phyloP scores from a whole-genome alignment of 192 early-diverging fungal genomes.

The Coemansia asiatica region DNA sequence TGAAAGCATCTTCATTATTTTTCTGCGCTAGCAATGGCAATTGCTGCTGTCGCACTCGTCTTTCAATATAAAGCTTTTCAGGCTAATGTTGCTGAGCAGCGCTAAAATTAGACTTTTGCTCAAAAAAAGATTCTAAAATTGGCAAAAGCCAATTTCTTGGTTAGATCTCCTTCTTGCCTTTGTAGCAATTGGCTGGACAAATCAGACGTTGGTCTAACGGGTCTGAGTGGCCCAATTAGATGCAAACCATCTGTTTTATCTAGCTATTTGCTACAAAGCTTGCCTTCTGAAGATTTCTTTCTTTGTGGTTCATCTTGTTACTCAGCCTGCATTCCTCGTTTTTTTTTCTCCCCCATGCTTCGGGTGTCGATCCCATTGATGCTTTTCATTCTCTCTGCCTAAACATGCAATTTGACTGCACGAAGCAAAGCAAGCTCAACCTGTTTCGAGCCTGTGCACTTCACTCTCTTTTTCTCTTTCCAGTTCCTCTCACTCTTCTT shows the following conservation, averaged over 20 bases:
- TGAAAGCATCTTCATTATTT: too few relatives aligned
- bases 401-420: not conserved
- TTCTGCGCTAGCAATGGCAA: too few relatives aligned
- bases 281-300: not conserved
- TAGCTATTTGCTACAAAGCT: not conserved
- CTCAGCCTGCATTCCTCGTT: not conserved
- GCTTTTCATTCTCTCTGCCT: not conserved
- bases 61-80: not conserved
- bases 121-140: not conserved
- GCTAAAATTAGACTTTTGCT: not conserved
- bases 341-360: slow-evolving; percentile 1
- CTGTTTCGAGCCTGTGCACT: not conserved
- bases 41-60: not conserved
- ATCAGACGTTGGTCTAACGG: not conserved
- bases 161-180: not conserved
- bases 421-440: not conserved
- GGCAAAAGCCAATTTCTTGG: not conserved
- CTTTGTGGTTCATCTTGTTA: not conserved
- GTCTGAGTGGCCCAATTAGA: not conserved
- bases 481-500: not conserved
- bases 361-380: not conserved
- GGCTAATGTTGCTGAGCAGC: not conserved
- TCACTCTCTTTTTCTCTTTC: slow-evolving; percentile 1
- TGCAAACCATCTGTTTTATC: not conserved
- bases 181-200: not conserved